Conservation (phyloP, 2,329 filamentous ascomycete species). For the Calycina herbarum region DNA sequence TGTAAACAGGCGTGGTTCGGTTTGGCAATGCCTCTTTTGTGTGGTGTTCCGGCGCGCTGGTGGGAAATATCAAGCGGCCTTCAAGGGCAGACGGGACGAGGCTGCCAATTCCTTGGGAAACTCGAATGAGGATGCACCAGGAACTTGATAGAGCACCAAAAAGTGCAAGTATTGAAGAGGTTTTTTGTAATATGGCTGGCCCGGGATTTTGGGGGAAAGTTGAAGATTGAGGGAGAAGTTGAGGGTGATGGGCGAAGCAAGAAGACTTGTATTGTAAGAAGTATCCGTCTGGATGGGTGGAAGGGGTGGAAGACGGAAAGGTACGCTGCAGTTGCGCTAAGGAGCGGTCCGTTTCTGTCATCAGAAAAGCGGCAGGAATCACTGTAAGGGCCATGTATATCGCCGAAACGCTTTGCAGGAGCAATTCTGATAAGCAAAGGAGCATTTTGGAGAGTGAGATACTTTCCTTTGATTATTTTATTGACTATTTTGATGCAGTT, state of each 20-base stretch:
- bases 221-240: neutral
- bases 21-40: neutral
- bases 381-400: neutral
- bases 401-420: too few relatives aligned
- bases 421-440: too few relatives aligned
- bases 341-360: neutral
- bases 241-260: neutral
- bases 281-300: neutral
- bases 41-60: neutral
- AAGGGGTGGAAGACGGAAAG: slow-evolving; percentile 5
- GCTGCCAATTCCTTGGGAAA: slow-evolving; percentile 6
- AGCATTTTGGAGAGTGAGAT: too few relatives aligned
- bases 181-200: neutral
- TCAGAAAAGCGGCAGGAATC: neutral
- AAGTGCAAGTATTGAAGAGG: neutral
- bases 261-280: slow-evolving; percentile 6
- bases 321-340: slow-evolving; percentile 3
- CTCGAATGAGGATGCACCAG: neutral
- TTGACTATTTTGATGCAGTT: too few relatives aligned
- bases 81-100: slow-evolving; percentile 5
- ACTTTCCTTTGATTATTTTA: too few relatives aligned
- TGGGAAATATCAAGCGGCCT: neutral
- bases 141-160: neutral
- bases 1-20: neutral
- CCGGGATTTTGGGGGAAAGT: neutral